These are phyloP conservation scores for Penicillium chermesinum DNA, from an alignment of 495 filamentous ascomycete genomes.

Conservation along the genomic window DNA sequence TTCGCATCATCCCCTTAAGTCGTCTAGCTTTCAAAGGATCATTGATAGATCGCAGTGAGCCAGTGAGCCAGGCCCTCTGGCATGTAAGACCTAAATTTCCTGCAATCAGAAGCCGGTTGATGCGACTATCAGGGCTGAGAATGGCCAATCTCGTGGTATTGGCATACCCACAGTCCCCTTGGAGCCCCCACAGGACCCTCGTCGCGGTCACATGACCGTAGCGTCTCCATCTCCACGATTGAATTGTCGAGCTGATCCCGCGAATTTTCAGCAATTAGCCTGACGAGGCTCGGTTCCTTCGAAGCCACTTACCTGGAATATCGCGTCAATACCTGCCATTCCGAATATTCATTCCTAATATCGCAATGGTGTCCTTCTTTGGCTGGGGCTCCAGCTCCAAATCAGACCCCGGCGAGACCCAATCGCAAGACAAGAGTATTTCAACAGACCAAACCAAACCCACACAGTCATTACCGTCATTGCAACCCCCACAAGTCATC, in stretches of 20 bases:
- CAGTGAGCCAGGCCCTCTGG: too few species aligned
- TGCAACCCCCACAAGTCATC: conserved; percentile 9
- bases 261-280: background rate
- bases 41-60: too few species aligned
- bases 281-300: background rate
- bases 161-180: too few species aligned
- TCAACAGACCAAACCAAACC: background rate
- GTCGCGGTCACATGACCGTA: background rate
- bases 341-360: too few species aligned
- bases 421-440: conserved; percentile 5
- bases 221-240: conserved; percentile 8
- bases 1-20: background rate
- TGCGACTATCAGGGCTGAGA: too few species aligned
- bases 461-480: conserved; percentile 3
- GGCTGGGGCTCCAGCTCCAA: conserved; percentile 29
- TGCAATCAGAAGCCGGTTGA: too few species aligned
- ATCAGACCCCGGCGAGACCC: conserved; percentile 5
- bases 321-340: too few species aligned
- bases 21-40: too few species aligned
- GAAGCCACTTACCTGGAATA: too few species aligned
- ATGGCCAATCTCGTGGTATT: too few species aligned
- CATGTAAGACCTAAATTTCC: too few species aligned
- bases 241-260: background rate
- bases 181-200: too few species aligned
- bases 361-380: conserved; percentile 24